Percentiles rank a stretch among this genome's conserved stretches.
Conservation (phyloP, 2,329 filamentous ascomycete species). For the Diaporthe sp. region DNA sequence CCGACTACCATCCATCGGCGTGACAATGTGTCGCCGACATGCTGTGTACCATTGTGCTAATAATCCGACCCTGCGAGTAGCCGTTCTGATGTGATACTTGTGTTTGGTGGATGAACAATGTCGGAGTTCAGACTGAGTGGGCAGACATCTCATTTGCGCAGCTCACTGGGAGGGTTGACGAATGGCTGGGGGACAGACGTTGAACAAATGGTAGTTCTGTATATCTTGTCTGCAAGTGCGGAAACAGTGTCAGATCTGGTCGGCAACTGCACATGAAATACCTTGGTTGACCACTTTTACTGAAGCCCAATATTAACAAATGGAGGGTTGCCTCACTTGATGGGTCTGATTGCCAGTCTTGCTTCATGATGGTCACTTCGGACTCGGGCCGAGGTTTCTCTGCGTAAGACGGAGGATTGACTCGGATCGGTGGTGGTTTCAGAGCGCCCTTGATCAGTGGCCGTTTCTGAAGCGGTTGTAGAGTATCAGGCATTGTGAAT, state of each 20-base stretch:
- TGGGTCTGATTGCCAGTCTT: conserved; percentile 10
- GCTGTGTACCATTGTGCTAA: not conserved
- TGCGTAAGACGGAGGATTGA: conserved; percentile 28
- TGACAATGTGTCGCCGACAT: not conserved
- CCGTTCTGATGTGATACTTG: not conserved
- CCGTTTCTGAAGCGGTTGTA: conserved; percentile 1
- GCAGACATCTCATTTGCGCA: not conserved
- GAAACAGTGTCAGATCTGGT: not conserved
- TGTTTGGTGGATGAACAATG: too few species aligned
- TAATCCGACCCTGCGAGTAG: not conserved
- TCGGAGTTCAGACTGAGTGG: not conserved
- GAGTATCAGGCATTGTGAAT: conserved; percentile 17
- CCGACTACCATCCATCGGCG: not conserved
- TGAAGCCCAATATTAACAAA: not conserved
- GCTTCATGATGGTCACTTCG: conserved; percentile 36
- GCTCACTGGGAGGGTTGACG: conserved; percentile 31
- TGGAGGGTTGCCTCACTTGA: conserved; percentile 7
- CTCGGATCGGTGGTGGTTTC: not conserved
- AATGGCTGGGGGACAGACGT: conserved; percentile 39
- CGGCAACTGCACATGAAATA: not conserved
- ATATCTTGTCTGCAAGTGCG: not conserved
- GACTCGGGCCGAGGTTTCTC: conserved; percentile 9
- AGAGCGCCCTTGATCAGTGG: conserved; percentile 37
- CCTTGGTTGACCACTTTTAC: not conserved
- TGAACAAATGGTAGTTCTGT: conserved; percentile 23